Conservation (phyloP, 345 rosid species). For the Gossypium arboreum region DNA sequence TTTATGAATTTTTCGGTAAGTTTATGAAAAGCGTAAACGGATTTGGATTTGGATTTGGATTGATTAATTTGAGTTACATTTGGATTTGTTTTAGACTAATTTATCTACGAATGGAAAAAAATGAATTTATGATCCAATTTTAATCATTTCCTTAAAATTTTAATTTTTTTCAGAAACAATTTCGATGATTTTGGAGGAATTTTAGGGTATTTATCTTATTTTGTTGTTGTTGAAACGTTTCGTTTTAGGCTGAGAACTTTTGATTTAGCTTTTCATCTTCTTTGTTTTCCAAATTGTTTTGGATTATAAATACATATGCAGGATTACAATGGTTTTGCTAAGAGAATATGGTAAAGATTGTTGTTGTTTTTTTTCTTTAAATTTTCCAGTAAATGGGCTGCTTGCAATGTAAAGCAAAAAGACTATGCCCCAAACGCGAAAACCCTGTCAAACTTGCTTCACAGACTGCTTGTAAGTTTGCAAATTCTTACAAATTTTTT, state of each 20-base stretch:
- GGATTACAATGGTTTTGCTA: conserved; percentile 24
- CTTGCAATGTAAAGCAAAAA: conserved; percentile 65
- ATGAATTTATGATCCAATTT: background rate
- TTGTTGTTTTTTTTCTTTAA: background rate
- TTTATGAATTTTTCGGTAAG: background rate
- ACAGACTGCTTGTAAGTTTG: conserved; percentile 81
- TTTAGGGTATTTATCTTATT: background rate
- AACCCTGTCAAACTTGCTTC: conserved; percentile 85
- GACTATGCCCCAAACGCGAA: conserved; percentile 74
- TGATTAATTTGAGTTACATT: background rate
- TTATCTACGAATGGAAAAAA: background rate
- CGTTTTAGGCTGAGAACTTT: background rate
- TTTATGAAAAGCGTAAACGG: background rate
- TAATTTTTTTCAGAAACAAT: background rate
- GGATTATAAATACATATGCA: conserved; percentile 10
- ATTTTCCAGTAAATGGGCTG: conserved; percentile 85
- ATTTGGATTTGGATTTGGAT: background rate
- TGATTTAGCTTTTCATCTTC: background rate
- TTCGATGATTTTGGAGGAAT: background rate
- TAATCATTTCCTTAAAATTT: background rate
- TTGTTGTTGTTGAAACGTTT: background rate
- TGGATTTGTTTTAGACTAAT: background rate
- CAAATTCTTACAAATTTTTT: background rate
- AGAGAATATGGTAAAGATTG: conserved; percentile 16
- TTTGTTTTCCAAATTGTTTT: background rate